phyloP scores from a whole-genome alignment of 2,329 filamentous ascomycete species.

The Colletotrichum spaethianum region DNA sequence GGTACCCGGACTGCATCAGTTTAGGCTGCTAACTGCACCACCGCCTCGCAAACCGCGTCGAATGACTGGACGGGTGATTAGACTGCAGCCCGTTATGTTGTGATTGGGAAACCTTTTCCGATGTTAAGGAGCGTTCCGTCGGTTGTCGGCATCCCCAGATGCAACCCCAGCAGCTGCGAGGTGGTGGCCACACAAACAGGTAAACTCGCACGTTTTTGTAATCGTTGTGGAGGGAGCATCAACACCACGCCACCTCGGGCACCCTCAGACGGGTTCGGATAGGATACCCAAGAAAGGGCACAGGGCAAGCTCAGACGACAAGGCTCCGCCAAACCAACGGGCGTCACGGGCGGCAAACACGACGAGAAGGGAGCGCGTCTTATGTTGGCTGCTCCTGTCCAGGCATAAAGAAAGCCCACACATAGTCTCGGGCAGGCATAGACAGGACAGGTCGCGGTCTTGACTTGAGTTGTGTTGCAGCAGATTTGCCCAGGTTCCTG shows the following conservation, averaged over 20 bases:
- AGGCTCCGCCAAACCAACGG: not conserved
- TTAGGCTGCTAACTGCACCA: not conserved
- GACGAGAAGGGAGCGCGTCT: not conserved
- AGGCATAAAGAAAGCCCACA: not conserved
- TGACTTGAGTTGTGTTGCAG: not conserved
- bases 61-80: not conserved
- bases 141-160: not conserved
- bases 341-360: not conserved
- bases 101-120: not conserved
- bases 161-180: not conserved
- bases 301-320: not conserved
- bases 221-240: too few species aligned
- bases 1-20: not conserved
- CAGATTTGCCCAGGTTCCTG: not conserved
- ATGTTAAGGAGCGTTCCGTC: not conserved
- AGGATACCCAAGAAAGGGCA: not conserved
- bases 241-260: not conserved
- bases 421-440: not conserved
- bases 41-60: not conserved
- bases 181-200: not conserved
- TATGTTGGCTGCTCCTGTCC: not conserved
- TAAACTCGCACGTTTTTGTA: not conserved
- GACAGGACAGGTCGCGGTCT: not conserved
- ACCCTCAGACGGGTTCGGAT: constrained; percentile 1
- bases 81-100: not conserved